Conservation (phyloP, 352 stramenopile genomes). For the Globisporangium iwayamae region DNA sequence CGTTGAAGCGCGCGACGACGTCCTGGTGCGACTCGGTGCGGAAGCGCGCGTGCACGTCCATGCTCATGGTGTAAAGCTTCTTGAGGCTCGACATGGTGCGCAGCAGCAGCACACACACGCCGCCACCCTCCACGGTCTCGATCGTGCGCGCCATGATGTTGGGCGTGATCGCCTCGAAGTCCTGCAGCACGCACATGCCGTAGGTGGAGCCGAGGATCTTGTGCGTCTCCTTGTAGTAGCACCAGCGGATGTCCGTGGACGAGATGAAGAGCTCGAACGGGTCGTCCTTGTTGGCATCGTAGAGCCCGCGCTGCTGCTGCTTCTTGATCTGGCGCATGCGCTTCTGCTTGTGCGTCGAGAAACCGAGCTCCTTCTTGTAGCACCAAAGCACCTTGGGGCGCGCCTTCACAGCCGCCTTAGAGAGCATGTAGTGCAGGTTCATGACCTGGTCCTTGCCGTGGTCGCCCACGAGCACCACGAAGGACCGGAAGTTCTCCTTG, state of each 20-base stretch:
- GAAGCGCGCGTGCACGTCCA: slow-evolving; percentile 93
- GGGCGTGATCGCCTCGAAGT: slow-evolving; percentile 98
- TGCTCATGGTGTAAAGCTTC: slow-evolving; percentile 99
- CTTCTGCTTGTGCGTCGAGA: slow-evolving; percentile 97
- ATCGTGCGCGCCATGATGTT: slow-evolving; percentile 99
- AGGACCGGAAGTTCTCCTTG: slow-evolving; percentile 94
- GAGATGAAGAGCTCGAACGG: slow-evolving; percentile 99
- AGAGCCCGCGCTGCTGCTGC: slow-evolving; percentile 90
- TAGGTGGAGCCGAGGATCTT: slow-evolving; percentile 98
- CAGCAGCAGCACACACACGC: slow-evolving; percentile 96
- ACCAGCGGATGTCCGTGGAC: slow-evolving; percentile 98
- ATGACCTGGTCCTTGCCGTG: slow-evolving; percentile 99
- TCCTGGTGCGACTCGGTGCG: slow-evolving; percentile 92
- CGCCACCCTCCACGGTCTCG: slow-evolving; percentile 98
- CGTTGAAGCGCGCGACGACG: slow-evolving; percentile 98
- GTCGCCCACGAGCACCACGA: slow-evolving; percentile 98
- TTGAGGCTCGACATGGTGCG: slow-evolving; percentile 97
- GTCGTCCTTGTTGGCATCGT: slow-evolving; percentile 91
- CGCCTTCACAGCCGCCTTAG: slow-evolving; percentile 92
- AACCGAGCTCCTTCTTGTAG: slow-evolving; percentile 99
- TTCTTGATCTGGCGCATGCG: slow-evolving; percentile 95
- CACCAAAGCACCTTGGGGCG: slow-evolving; percentile 98
- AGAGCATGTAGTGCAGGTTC: slow-evolving; percentile 99
- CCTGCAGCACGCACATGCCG: slow-evolving; percentile 98
- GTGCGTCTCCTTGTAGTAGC: slow-evolving; percentile 99